phyloP scores from a whole-genome alignment of 148 eudicot species.

The Amaranthus palmeri region DNA sequence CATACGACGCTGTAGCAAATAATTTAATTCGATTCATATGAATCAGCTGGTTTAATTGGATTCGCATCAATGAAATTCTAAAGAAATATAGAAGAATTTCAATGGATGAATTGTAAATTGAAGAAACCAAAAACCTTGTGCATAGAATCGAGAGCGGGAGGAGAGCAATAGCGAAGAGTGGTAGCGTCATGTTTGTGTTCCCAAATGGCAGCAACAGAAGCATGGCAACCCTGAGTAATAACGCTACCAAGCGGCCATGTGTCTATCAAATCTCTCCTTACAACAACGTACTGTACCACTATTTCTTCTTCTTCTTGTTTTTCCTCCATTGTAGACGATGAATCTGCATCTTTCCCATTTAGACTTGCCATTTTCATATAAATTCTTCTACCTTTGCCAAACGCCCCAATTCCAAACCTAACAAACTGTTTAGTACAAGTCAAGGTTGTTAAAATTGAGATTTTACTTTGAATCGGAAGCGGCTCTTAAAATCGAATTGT shows the following conservation, averaged over 20 bases:
- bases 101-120: not conserved
- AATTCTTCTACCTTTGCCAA: too few species aligned
- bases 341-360: not conserved
- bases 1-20: not conserved
- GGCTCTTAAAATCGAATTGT: too few species aligned
- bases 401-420: too few species aligned
- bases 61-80: not conserved
- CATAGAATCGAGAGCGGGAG: slow-evolving; percentile 57
- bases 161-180: slow-evolving; percentile 53
- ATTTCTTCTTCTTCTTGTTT: slow-evolving; percentile 24
- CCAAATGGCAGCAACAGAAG: slow-evolving; percentile 80
- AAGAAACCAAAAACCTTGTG: slow-evolving; percentile 52
- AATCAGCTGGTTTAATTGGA: not conserved
- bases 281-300: slow-evolving; percentile 72
- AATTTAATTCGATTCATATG: not conserved
- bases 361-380: too few species aligned
- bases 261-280: slow-evolving; percentile 71
- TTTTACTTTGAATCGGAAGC: too few species aligned
- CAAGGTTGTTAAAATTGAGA: too few species aligned
- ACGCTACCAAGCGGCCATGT: slow-evolving; percentile 82
- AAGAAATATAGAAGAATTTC: not conserved
- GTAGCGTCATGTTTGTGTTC: slow-evolving; percentile 56
- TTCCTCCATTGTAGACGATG: not conserved
- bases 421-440: too few species aligned
- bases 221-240: slow-evolving; percentile 87